These are phyloP conservation scores for Fomitopsis serialis DNA, from an alignment of 768 basidiomycete genomes.

Conservation along the genomic window DNA sequence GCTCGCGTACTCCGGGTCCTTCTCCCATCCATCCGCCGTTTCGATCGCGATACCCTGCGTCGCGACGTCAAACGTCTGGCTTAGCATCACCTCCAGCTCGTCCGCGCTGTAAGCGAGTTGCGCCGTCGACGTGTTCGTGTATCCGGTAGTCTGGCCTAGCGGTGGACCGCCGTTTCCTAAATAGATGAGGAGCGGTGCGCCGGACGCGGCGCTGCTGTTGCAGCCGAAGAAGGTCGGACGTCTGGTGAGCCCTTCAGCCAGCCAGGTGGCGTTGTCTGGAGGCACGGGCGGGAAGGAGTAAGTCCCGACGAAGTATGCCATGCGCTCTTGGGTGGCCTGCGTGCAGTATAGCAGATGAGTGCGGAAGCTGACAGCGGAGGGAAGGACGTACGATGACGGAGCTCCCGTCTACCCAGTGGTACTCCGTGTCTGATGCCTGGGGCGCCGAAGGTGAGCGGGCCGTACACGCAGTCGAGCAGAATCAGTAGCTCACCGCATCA, in stretches of 20 bases:
- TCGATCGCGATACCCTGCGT: conserved; percentile 36
- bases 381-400: conserved; percentile 48
- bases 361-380: neutral
- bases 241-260: conserved; percentile 54
- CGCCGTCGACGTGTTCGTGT: conserved; percentile 39
- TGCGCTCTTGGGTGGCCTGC: conserved; percentile 39
- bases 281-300: conserved; percentile 59
- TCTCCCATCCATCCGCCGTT: conserved; percentile 16
- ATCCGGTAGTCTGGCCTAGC: conserved; percentile 28
- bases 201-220: conserved; percentile 34
- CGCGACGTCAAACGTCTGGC: conserved; percentile 37
- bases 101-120: conserved; percentile 32
- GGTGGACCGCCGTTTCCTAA: conserved; percentile 50
- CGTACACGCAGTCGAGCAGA: no score
- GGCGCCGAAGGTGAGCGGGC: neutral
- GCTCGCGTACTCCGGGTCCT: conserved; percentile 48
- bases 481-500: conserved; percentile 38
- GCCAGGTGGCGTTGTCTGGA: conserved; percentile 41
- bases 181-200: conserved; percentile 49
- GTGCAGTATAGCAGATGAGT: conserved; percentile 40
- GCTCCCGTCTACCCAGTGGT: conserved; percentile 39
- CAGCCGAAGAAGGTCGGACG: conserved; percentile 83
- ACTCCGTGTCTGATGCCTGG: conserved; percentile 43
- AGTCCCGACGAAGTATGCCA: conserved; percentile 28
- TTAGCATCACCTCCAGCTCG: conserved; percentile 38